Conservation (phyloP, 345 rosid genomes). For the Laguncularia racemosa region DNA sequence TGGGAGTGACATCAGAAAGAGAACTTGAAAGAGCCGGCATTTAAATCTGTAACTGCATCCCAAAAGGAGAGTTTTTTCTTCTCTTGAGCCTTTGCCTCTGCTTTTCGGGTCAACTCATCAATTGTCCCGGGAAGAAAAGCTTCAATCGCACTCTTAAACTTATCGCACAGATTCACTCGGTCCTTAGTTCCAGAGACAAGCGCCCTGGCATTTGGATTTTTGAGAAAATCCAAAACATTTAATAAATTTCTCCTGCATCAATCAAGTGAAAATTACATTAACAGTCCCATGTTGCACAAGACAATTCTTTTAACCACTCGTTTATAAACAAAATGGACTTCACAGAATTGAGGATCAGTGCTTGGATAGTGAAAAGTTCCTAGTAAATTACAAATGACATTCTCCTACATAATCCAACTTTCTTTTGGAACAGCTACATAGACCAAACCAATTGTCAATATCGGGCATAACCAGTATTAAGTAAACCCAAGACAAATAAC, state of each 20-base stretch:
- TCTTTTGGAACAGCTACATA: too few species aligned
- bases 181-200: slow-evolving; percentile 88
- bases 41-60: slow-evolving; percentile 67
- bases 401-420: too few species aligned
- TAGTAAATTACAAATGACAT: too few species aligned
- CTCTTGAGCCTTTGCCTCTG: slow-evolving; percentile 41
- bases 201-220: slow-evolving; percentile 72
- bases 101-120: slow-evolving; percentile 38
- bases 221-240: slow-evolving; percentile 77
- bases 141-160: slow-evolving; percentile 68
- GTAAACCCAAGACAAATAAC: too few species aligned
- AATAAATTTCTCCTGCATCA: slow-evolving; percentile 74
- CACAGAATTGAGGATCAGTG: too few species aligned
- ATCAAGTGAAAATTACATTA: background rate
- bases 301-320: background rate
- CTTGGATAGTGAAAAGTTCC: too few species aligned
- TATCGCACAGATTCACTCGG: slow-evolving; percentile 65
- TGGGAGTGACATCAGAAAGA: slow-evolving; percentile 27
- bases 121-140: slow-evolving; percentile 55
- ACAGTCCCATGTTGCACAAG: background rate
- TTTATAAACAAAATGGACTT: background rate
- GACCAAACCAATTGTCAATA: too few species aligned
- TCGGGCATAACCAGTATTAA: too few species aligned
- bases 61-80: slow-evolving; percentile 65
- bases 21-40: slow-evolving; percentile 76